Base-by-base conservation (phyloP, 192 early-diverging fungal genomes). In the Podila horticola region DNA sequence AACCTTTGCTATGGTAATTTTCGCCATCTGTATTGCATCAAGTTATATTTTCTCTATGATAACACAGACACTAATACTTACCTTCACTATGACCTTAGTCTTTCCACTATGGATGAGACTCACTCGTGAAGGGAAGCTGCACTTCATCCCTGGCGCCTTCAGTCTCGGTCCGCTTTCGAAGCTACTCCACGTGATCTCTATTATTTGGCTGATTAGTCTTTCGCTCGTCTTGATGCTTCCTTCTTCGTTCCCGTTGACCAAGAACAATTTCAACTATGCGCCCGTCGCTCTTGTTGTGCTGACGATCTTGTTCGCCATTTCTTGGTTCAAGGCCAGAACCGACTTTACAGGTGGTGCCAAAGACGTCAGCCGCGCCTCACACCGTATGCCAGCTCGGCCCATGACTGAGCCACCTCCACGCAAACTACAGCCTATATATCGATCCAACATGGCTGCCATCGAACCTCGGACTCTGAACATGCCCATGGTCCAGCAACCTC, bases 311-410 rank as follows among this genome's bases (percentile, higher is more conserved):
- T 66, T 71, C 48, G 48, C 45, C 5, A 36, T 79, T 28, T 79
- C 64, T 0, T 79, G 75, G 75, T 67, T 57, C 57, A 79, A 79
- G 22, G 75, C 75, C 19, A 55, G 69, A 41, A 71, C 69, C 0
- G 75, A 79, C 26, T 79, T 79, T 31, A 79, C 69, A 13, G 75
- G 75, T 6, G 64, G 69, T 15, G 75, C 75, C 8, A 79, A 79
- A 36, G 75, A 72, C 31, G 60, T 52, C 28, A 79, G 69, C 49
- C 75, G 75, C 17, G 75, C 75, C 8, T 71, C 69, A 0, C 75
- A 79, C 62, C 69, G 69, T 0, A 71, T 60, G n/a, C 55, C 62
- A 7, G 22, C 62, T 0, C 60, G 55, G 0, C 15, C 64, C 2
- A 55, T 55, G 30, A 0, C 52, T 55, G n/a, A 55, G 5, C 52